Evolutionary conservation across 768 basidiomycete genomes (phyloP).

Genomic region (Pleurotus sapidus): DNA sequence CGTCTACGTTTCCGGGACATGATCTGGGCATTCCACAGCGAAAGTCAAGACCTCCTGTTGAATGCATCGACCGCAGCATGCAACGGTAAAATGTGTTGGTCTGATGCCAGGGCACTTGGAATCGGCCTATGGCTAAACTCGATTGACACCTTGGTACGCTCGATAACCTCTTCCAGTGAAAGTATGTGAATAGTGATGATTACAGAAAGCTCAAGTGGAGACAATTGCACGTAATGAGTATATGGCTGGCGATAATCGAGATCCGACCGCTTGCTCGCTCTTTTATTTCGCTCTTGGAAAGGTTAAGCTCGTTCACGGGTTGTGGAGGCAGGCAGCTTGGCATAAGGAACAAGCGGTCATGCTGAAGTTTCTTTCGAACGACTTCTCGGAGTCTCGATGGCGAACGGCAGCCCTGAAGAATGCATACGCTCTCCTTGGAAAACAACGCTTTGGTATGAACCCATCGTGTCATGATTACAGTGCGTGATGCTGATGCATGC

Average conservation of each 20-base stretch:
- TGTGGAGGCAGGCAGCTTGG: constrained; percentile 95
- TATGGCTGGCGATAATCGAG: constrained; percentile 81
- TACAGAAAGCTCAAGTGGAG: constrained; percentile 80
- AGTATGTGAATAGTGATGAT: background rate
- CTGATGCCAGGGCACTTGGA: constrained; percentile 83
- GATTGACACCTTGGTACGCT: constrained; percentile 68
- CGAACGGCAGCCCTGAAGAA: constrained; percentile 94
- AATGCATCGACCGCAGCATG: constrained; percentile 69
- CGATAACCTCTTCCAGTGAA: background rate
- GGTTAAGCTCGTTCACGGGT: constrained; percentile 84
- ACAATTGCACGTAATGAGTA: constrained; percentile 90
- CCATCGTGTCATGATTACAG: background rate
- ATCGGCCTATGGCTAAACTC: constrained; percentile 88
- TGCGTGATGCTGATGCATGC: background rate
- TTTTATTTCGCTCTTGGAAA: constrained; percentile 96
- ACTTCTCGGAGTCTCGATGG: constrained; percentile 85
- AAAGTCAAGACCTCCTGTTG: constrained; percentile 84
- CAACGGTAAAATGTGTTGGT: constrained; percentile 86
- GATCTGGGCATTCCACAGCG: constrained; percentile 96
- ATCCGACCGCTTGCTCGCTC: constrained; percentile 86
- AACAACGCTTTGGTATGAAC: constrained; percentile 83
- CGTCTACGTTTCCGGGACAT: constrained; percentile 92
- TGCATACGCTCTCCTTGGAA: constrained; percentile 87
- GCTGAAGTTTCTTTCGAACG: constrained; percentile 90
- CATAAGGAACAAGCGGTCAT: constrained; percentile 87